Evolutionary conservation across 2,329 filamentous ascomycete species (phyloP).

Genomic region (Alternaria gansuensis): DNA sequence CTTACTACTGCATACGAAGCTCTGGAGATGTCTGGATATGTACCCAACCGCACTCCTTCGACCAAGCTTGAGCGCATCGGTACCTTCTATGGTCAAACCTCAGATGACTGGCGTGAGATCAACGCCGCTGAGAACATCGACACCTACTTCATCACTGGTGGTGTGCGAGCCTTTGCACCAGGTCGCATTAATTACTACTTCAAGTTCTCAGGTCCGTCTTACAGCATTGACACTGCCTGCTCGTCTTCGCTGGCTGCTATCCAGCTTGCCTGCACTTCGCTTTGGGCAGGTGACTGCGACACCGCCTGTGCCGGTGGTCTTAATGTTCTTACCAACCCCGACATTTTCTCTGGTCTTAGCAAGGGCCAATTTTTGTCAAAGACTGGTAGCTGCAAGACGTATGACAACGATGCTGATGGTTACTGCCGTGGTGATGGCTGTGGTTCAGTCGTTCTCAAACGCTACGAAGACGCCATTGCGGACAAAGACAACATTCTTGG

Average conservation of each 20-base stretch:
- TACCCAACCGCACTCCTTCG: conserved; percentile 74
- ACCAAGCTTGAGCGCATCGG: conserved; percentile 72
- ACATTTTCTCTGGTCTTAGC: conserved; percentile 78
- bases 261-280: conserved; percentile 74
- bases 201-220: conserved; percentile 76
- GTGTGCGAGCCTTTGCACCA: conserved; percentile 68
- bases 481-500: conserved; percentile 78
- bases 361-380: conserved; percentile 81
- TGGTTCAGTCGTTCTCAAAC: conserved; percentile 78
- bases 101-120: conserved; percentile 79
- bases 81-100: conserved; percentile 78
- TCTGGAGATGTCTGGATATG: conserved; percentile 80
- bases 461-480: conserved; percentile 77
- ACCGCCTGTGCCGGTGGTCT: conserved; percentile 82
- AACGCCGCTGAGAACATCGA: conserved; percentile 77
- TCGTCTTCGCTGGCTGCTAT: conserved; percentile 78
- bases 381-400: conserved; percentile 80
- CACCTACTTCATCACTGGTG: conserved; percentile 72
- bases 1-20: conserved; percentile 82
- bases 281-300: conserved; percentile 80
- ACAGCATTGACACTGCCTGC: conserved; percentile 79
- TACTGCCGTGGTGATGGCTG: conserved; percentile 83
- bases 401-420: conserved; percentile 80
- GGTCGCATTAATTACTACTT: conserved; percentile 80
- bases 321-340: conserved; percentile 81